phyloP scores from a whole-genome alignment of 2,329 filamentous ascomycete species.

The Tolypocladium tundrense region DNA sequence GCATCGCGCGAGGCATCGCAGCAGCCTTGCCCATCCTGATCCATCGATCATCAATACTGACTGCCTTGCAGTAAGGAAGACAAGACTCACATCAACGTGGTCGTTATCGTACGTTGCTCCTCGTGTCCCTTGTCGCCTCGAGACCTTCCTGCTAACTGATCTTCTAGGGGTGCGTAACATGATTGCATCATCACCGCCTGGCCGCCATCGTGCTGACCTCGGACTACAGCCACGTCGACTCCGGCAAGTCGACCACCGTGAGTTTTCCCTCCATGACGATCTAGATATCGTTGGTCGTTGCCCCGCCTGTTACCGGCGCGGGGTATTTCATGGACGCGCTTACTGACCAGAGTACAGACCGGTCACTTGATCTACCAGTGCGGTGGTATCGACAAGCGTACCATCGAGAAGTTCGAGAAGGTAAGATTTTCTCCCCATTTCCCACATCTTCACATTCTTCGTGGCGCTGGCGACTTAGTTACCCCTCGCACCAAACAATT shows the following conservation, averaged over 20 bases:
- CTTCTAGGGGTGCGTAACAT: conserved; percentile 16
- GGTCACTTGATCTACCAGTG: conserved; percentile 99
- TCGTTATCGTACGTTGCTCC: conserved; percentile 63
- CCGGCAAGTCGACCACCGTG: conserved; percentile 97
- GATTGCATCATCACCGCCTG: conserved; percentile 9
- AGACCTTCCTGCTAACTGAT: conserved; percentile 8
- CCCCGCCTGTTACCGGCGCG: conserved; percentile 8
- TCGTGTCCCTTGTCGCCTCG: not conserved
- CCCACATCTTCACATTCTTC: not conserved
- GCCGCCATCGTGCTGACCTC: conserved; percentile 16
- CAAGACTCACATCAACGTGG: conserved; percentile 94
- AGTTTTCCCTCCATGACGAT: conserved; percentile 26
- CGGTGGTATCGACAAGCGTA: conserved; percentile 99
- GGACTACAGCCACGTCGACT: conserved; percentile 76
- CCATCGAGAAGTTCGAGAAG: conserved; percentile 99
- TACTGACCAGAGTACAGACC: conserved; percentile 32
- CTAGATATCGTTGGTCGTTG: conserved; percentile 1
- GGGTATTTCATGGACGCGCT: not conserved
- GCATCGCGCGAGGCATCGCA: not conserved
- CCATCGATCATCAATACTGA: conserved; percentile 1
- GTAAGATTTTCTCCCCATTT: conserved; percentile 37
- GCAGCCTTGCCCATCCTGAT: not conserved
- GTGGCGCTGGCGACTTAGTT: not conserved
- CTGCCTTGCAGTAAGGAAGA: conserved; percentile 67
- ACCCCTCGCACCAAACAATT: conserved; percentile 1